Conservation (phyloP, 1,139 yeast species). For the Arxiozyma telluris region DNA sequence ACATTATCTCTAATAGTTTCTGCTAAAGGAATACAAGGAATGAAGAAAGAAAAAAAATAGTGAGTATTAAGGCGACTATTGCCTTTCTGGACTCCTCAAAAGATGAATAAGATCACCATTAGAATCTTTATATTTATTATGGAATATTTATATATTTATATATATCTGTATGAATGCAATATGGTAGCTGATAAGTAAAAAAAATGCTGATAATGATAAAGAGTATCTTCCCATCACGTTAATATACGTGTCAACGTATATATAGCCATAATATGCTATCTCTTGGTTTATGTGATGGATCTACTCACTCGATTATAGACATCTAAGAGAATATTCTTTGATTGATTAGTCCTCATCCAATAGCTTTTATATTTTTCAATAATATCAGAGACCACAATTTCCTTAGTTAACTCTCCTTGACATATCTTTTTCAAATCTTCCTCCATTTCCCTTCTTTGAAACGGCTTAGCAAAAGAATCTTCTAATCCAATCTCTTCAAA, state of each 20-base stretch:
- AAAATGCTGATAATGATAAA: background rate
- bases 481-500: conserved; percentile 69
- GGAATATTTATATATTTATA: background rate
- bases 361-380: conserved; percentile 57
- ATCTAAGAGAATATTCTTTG: conserved; percentile 23
- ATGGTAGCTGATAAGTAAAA: too few relatives aligned
- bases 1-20: too few relatives aligned
- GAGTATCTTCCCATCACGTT: background rate
- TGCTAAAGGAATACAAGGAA: background rate
- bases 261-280: background rate
- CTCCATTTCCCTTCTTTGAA: conserved; percentile 72
- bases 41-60: too few relatives aligned
- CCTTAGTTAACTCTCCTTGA: conserved; percentile 48
- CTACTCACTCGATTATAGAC: conserved; percentile 24
- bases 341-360: conserved; percentile 32
- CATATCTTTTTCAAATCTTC: conserved; percentile 57
- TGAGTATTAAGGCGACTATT: too few relatives aligned
- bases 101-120: too few relatives aligned
- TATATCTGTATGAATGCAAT: background rate
- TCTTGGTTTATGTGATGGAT: conserved; percentile 4
- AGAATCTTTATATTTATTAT: background rate
- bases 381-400: conserved; percentile 49
- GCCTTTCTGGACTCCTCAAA: too few relatives aligned
- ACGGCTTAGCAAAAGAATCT: conserved; percentile 82
- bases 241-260: background rate